A percentile compares a stretch with the other conserved stretches of the same genome.
These are phyloP conservation scores for Hirschfeldia incana DNA, from an alignment of 345 rosid species.

Conservation along the genomic window DNA sequence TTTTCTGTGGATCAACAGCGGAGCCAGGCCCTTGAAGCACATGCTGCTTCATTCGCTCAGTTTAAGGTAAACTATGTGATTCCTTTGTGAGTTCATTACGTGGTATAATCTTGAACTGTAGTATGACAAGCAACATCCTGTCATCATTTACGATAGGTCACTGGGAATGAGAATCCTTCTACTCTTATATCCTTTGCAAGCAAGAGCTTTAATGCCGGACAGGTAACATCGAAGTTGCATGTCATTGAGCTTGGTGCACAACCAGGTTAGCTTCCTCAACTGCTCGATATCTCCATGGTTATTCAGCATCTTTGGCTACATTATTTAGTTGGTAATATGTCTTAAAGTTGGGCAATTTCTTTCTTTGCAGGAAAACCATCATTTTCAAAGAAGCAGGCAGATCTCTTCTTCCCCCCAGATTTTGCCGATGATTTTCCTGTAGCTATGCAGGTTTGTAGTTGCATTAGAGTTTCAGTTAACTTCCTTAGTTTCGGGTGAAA, in stretches of 20 bases:
- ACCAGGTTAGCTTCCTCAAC: conserved; percentile 58
- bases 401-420: conserved; percentile 99
- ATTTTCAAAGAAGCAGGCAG: conserved; percentile 94
- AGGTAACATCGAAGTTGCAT: conserved; percentile 90
- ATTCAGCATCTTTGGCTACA: neutral
- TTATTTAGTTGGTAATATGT: neutral
- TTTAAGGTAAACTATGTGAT: conserved; percentile 55
- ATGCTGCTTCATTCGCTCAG: conserved; percentile 97
- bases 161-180: conserved; percentile 96
- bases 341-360: conserved; percentile 2
- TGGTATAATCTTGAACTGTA: conserved; percentile 23
- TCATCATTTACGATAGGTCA: conserved; percentile 50
- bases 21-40: conserved; percentile 99
- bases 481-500: conserved; percentile 18
- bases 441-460: conserved; percentile 85
- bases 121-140: conserved; percentile 22
- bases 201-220: conserved; percentile 89
- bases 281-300: conserved; percentile 7
- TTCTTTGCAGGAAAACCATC: conserved; percentile 79
- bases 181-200: conserved; percentile 90
- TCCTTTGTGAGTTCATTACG: neutral
- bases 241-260: conserved; percentile 98
- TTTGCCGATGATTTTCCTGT: conserved; percentile 99
- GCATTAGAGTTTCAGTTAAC: conserved; percentile 14
- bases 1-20: conserved; percentile 97